Conservation (phyloP, 2,329 filamentous ascomycete species). For the Lasiodiplodia hormozganensis region DNA sequence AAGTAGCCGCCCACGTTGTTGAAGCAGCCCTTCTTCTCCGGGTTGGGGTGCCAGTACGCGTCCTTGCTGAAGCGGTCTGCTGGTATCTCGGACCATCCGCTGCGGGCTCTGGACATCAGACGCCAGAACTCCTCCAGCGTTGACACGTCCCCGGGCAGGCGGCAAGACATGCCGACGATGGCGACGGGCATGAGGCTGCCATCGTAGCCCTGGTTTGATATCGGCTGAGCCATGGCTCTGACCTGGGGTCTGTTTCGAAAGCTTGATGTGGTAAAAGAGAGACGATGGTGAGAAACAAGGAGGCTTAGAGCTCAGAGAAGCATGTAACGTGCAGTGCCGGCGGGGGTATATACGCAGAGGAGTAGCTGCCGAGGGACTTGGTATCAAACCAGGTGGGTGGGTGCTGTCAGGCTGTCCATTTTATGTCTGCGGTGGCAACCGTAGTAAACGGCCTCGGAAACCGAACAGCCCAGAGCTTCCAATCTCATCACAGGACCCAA, state of each 20-base stretch:
- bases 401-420: not conserved
- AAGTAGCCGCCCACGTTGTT: slow-evolving; percentile 32
- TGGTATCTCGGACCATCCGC: slow-evolving; percentile 44
- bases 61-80: slow-evolving; percentile 44
- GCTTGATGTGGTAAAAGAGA: not conserved
- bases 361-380: slow-evolving; percentile 8
- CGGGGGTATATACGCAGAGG: not conserved
- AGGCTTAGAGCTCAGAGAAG: not conserved
- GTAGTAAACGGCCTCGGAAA: not conserved
- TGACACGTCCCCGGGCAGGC: slow-evolving; percentile 43
- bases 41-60: slow-evolving; percentile 47
- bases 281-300: not conserved
- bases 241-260: not conserved
- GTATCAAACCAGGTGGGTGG: not conserved
- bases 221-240: slow-evolving; percentile 6
- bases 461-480: not conserved
- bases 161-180: slow-evolving; percentile 45
- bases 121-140: slow-evolving; percentile 45
- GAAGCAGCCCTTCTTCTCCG: slow-evolving; percentile 32
- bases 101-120: slow-evolving; percentile 40
- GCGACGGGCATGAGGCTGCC: slow-evolving; percentile 36
- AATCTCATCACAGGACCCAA: slow-evolving; percentile 11
- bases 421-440: slow-evolving; percentile 12
- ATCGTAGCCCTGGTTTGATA: not conserved
- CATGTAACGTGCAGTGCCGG: not conserved